Conservation (phyloP, 2,329 filamentous ascomycete species). For the Pseudopithomyces chartarum region DNA sequence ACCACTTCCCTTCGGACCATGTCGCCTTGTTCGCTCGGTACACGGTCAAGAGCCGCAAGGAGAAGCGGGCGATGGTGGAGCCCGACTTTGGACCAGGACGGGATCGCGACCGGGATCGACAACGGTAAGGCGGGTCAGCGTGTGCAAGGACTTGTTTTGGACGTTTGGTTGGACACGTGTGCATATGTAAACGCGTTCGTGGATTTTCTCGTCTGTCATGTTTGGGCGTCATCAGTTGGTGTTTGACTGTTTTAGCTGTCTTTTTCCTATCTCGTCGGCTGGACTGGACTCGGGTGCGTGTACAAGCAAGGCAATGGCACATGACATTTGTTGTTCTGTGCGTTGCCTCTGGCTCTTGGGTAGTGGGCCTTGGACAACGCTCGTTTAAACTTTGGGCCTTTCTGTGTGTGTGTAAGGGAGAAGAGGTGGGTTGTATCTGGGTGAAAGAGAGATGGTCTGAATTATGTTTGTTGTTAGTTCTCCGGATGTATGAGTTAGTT, state of each 20-base stretch:
- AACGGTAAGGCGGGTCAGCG: conserved; percentile 25
- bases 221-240: conserved; percentile 41
- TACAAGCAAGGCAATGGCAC: conserved; percentile 34
- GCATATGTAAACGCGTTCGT: conserved; percentile 36
- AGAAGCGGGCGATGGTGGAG: conserved; percentile 58
- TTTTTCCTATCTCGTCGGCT: conserved; percentile 26
- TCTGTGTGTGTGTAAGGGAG: neutral
- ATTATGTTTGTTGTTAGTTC: conserved; percentile 24
- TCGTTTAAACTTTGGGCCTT: conserved; percentile 6
- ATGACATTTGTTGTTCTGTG: conserved; percentile 35
- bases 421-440: neutral
- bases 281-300: conserved; percentile 25
- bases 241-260: conserved; percentile 29
- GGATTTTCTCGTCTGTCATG: conserved; percentile 26
- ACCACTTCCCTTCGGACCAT: conserved; percentile 93
- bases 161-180: conserved; percentile 32
- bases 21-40: conserved; percentile 89
- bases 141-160: conserved; percentile 20
- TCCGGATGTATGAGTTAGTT: conserved; percentile 41
- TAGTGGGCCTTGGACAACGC: conserved; percentile 4
- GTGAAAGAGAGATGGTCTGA: conserved; percentile 15
- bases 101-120: conserved; percentile 36
- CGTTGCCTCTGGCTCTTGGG: conserved; percentile 22
- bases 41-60: conserved; percentile 84
- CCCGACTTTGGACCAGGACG: conserved; percentile 45